Conservation (phyloP, 176 grass and related monocot species). For the Typha latifolia region DNA sequence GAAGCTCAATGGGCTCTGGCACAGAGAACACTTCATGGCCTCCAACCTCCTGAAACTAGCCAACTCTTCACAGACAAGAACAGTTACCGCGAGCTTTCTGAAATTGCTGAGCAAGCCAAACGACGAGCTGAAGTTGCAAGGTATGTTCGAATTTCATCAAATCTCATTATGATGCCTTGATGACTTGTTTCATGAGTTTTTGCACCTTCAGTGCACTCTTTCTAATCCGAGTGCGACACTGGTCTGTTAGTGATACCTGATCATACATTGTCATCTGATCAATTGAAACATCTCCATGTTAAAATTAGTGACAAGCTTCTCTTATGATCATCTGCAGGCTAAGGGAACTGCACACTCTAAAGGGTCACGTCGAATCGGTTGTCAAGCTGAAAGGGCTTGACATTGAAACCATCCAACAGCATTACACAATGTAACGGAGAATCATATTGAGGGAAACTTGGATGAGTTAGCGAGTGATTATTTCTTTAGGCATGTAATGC, state of each 20-base stretch:
- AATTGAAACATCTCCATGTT: neutral
- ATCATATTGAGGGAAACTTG: neutral
- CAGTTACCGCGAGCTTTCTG: slow-evolving; percentile 98
- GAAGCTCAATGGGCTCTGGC: slow-evolving; percentile 92
- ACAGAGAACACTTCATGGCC: slow-evolving; percentile 93
- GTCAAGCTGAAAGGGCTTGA: slow-evolving; percentile 1
- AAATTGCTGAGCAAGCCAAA: slow-evolving; percentile 94
- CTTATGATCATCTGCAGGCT: neutral
- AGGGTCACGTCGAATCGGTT: neutral
- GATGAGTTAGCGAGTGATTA: neutral
- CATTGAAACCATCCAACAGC: neutral
- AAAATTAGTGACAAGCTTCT: neutral
- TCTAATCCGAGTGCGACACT: too few species aligned
- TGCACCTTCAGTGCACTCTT: too few species aligned
- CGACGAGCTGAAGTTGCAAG: slow-evolving; percentile 89
- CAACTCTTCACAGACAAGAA: slow-evolving; percentile 66
- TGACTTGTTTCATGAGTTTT: neutral
- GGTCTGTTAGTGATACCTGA: too few species aligned
- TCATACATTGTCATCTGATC: too few species aligned
- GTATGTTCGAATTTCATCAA: slow-evolving; percentile 17
- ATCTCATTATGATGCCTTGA: neutral
- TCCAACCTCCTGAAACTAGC: slow-evolving; percentile 56
- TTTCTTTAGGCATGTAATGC: neutral
- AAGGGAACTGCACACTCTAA: slow-evolving; percentile 1
- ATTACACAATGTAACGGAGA: neutral